Evolutionary conservation across 208 protist species (phyloP).

Genomic region (Trypanosoma theileri): DNA sequence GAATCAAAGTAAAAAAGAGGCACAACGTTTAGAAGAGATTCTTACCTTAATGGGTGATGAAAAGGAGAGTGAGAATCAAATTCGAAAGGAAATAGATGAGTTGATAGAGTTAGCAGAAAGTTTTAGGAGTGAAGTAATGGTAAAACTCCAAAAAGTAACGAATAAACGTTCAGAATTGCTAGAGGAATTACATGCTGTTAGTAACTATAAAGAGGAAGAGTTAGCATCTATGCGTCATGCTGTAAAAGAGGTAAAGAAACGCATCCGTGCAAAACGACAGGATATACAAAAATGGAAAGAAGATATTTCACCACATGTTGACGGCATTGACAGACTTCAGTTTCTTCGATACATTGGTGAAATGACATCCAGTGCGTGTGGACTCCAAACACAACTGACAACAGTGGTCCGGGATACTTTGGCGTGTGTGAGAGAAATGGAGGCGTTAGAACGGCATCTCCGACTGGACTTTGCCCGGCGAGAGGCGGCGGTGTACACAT

Average conservation of each 20-base stretch:
- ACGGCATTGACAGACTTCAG: neutral
- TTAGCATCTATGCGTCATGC: neutral
- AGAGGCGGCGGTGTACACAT: neutral
- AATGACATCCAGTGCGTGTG: neutral
- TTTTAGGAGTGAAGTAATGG: neutral
- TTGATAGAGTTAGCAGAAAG: neutral
- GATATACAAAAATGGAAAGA: neutral
- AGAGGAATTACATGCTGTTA: neutral
- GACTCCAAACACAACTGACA: conserved; percentile 6
- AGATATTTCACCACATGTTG: neutral
- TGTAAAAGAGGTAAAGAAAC: neutral
- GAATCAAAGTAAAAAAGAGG: neutral
- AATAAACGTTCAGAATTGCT: neutral
- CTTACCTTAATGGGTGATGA: neutral
- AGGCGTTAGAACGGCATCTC: neutral
- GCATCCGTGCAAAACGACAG: neutral
- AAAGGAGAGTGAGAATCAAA: neutral
- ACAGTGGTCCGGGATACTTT: neutral
- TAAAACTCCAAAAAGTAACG: conserved; percentile 1
- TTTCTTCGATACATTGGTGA: conserved; percentile 5
- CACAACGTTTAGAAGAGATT: neutral
- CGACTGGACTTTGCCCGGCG: neutral
- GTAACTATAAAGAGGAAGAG: neutral
- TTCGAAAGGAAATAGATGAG: neutral
- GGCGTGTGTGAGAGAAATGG: neutral